Base-by-base conservation (phyloP, 2,329 filamentous ascomycete species). In the Trichoderma sp. region DNA sequence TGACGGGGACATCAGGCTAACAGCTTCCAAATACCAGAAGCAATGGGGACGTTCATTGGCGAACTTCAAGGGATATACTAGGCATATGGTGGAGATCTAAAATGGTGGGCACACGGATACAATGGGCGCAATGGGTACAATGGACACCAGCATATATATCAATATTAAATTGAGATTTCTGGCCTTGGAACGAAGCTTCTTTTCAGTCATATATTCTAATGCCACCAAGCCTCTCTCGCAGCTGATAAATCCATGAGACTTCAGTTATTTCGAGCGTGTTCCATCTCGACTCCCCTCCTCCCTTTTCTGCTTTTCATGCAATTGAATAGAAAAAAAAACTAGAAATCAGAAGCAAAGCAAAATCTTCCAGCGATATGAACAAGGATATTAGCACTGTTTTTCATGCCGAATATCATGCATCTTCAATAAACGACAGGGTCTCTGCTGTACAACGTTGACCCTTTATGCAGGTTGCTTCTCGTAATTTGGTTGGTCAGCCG, bases 391-490 rank as follows among this genome's bases (percentile, higher is more conserved):
- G 64, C 64, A 67, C 55, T 21, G 29, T 67, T 49, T 47, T 29
- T 40, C 64, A 67, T 67, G 64, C 64, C 64, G 27, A 67, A 27
- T 52, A 47, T 59, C 19, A 67, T 58, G 65, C 65, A 61, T 68
- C 21, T 68, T 61, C 65, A 55, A 55, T 55, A 61, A 68, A 68
- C 57, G 57, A 68, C 57, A 35, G 52, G 24, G 52, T 43, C 43
- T 43, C 40, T 47, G 53, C 43, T 60, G 40, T 43, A 68, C 56
- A 58, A 67, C 49, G 53, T 47, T 65, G 47, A 33, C 19, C 24
- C 65, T 53, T 65, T 59, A 69, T 69, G 68, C 68, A 66, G 68
- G 59, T 65, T 69, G 57, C 31, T 65, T 61, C 68, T 61, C 61
- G 60, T 43, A 60, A 47, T 53, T 47, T 55, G 33, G 33, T 35